These are phyloP conservation scores for Mycosarcoma maydis DNA, from an alignment of 1,284 basidiomycete genomes.

Conservation along the genomic window DNA sequence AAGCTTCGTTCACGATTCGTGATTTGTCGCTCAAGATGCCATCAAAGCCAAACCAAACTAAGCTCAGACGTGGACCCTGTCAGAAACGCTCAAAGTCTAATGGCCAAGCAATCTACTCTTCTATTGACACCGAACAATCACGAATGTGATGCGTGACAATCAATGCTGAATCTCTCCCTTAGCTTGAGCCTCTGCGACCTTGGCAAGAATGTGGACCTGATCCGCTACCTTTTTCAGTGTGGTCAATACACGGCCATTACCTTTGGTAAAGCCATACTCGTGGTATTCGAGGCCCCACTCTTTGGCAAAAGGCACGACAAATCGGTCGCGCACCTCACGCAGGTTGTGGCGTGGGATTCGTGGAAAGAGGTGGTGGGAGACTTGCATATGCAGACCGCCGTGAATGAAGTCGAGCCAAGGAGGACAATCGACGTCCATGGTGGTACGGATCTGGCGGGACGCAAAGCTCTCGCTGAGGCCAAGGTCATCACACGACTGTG, in stretches of 20 bases:
- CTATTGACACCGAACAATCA: not conserved
- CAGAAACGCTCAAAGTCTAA: too few species aligned
- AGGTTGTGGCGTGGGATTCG: slow-evolving; percentile 94
- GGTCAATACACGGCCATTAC: slow-evolving; percentile 81
- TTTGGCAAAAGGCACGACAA: slow-evolving; percentile 83
- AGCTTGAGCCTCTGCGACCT: slow-evolving; percentile 73
- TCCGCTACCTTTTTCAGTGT: slow-evolving; percentile 82
- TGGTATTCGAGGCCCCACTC: slow-evolving; percentile 74
- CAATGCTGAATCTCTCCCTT: slow-evolving; percentile 64
- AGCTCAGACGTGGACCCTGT: too few species aligned
- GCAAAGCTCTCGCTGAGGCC: slow-evolving; percentile 91
- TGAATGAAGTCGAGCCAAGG: slow-evolving; percentile 86
- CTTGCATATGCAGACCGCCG: slow-evolving; percentile 92
- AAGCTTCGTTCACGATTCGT: slow-evolving; percentile 6
- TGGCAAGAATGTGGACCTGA: slow-evolving; percentile 74
- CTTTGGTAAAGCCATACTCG: slow-evolving; percentile 87
- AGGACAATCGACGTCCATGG: slow-evolving; percentile 91
- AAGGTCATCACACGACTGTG: slow-evolving; percentile 90
- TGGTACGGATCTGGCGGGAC: slow-evolving; percentile 91
- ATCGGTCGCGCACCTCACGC: slow-evolving; percentile 75
- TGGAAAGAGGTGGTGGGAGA: slow-evolving; percentile 96
- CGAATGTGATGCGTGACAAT: not conserved
- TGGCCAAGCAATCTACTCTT: too few species aligned
- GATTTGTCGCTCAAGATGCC: too few species aligned
- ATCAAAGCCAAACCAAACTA: too few species aligned